Evolutionary conservation across 768 basidiomycete genomes (phyloP).

Genomic region (Termitomyces sp.): DNA sequence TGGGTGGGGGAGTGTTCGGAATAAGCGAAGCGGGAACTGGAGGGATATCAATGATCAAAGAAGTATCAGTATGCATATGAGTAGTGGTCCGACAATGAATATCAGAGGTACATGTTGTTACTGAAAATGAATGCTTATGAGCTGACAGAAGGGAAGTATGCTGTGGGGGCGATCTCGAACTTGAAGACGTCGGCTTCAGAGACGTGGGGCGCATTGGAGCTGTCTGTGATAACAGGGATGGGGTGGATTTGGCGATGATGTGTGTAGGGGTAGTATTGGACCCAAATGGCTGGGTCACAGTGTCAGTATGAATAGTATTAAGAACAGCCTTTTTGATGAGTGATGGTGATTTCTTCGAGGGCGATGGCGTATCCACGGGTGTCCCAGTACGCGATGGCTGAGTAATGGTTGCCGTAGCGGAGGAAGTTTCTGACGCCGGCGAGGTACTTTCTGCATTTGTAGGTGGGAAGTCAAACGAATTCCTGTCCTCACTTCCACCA

Average conservation of each 20-base stretch:
- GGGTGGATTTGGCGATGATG: conserved; percentile 24
- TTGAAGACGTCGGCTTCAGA: conserved; percentile 19
- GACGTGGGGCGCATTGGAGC: conserved; percentile 38
- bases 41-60: conserved; percentile 7
- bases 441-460: conserved; percentile 22
- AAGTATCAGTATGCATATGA: conserved; percentile 12
- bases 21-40: conserved; percentile 16
- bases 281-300: conserved; percentile 11
- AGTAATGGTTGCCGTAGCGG: conserved; percentile 32
- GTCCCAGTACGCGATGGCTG: conserved; percentile 37
- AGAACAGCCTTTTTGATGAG: conserved; percentile 20
- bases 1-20: conserved; percentile 30
- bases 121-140: conserved; percentile 30
- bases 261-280: conserved; percentile 3
- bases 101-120: conserved; percentile 23
- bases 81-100: conserved; percentile 1
- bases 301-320: conserved; percentile 17
- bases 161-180: conserved; percentile 31
- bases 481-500: conserved; percentile 32
- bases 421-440: conserved; percentile 30
- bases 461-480: conserved; percentile 27
- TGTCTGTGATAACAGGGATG: conserved; percentile 62
- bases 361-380: conserved; percentile 14
- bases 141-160: conserved; percentile 36
- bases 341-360: conserved; percentile 18